Evolutionary conservation across 345 rosid species (phyloP), one percentile per base, ranked within the genome.

Genomic region (Salix purpurea): DNA sequence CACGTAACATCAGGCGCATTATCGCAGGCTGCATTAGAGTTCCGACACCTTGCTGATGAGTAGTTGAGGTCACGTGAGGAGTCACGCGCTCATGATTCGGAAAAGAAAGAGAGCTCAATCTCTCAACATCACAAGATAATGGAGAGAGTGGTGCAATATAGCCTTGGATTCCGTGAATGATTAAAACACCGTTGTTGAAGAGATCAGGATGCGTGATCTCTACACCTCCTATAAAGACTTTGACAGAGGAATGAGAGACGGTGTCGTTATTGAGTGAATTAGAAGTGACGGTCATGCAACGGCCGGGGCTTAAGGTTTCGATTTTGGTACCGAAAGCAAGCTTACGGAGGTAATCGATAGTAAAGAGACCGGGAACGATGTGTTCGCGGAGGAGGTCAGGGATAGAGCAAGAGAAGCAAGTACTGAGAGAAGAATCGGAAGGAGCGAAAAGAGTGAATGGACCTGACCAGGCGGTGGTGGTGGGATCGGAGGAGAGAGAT

Each of bases 381-480:
- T 89, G 92, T 74, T 90, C 94, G 11, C 85, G 89, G 83, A 90
- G 92, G 76, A 90, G 84, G 61, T 78, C 75, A 2, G 86, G 83
- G 18, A 75, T 56, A 21, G 89, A 85, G 79, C 92, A 90, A 39
- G 92, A 82, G 65, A 50, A 46, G 77, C 92, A 89, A 1, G 90
- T 71, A 23, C 80, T 79, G 80, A 89, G 61, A 19, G 94, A 87
- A 71, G 91, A 77, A 65, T 87, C 90, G 19, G 89, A 83, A 14
- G 94, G 88, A 62, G 92, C 92, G 68, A 90, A 90, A 78, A 90
- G 73, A 60, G 94, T 90, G 58, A 86, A 87, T 5, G 92, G 94
- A 4, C 92, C 91, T n/a, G 86, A 84, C 94, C 90, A 87, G 26
- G 76, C 60, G 69, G 81, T 67, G 76, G 76, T 46, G 75, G 84